Evolutionary conservation across 805 yeast genomes (phyloP), one percentile per base, ranked within the genome.

Genomic region (Hanseniaspora thailandica): DNA sequence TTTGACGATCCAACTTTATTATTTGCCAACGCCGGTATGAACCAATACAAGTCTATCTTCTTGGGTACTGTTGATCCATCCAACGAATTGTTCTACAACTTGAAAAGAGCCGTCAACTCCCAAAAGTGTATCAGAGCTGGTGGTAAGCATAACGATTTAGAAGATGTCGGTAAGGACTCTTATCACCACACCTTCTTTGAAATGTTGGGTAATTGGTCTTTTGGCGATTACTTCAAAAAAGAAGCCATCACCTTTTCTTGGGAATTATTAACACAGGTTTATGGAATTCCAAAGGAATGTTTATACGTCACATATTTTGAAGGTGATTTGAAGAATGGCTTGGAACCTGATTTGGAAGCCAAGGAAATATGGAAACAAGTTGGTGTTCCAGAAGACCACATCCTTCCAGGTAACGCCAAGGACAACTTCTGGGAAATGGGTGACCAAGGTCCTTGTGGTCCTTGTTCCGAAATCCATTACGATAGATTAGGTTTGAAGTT

Each of bases 381-480:
- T 40, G 99, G 99, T 61, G 94, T 90, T 54, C 76, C 82, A 33
- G 96, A 86, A 60, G 89, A 82, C 66, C 97, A 88, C 66, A 90
- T 93, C 61, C 73, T 93, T 60, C 95, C 96, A 20, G 99, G 99
- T 55, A 73, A 81, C 60, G 85, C 82, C 52, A 74, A 81, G 65
- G 99, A 93, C 68, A 93, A 93, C 72, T 93, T 93, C 71, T 93
- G 99, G 99, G 99, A 93, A 74, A 93, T 93, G 99, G 99, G 99
- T 63, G 99, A 94, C 66, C 97, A 90, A 74, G 99, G 99, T 60
- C 99, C 99, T 47, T 93, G 99, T 75, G 99, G 99, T 58, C 99
- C 99, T 50, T 94, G 98, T 72, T 84, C 95, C 23, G 99, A 93
- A 71, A 78, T 93, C 61, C 99, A 93, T 70, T 93, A 87, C 69